Percentiles rank a stretch among this genome's conserved stretches.
These are phyloP conservation scores for Diaporthe sp. DNA, from an alignment of 2,329 filamentous ascomycete species.

Conservation along the genomic window DNA sequence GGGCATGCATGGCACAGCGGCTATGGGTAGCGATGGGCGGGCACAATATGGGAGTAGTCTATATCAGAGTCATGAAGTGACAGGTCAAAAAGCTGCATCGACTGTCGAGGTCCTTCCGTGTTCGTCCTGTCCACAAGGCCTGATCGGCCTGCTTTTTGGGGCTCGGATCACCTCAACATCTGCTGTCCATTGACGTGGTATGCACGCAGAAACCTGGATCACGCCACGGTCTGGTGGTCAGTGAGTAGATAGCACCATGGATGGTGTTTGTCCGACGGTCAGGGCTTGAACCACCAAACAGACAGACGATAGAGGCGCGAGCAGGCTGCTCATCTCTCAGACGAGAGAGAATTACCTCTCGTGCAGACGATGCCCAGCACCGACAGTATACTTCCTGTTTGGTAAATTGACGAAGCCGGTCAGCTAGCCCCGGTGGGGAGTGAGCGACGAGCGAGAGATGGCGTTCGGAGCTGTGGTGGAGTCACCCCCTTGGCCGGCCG, in stretches of 20 bases:
- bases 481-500: neutral
- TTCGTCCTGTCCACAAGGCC: neutral
- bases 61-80: constrained; percentile 20
- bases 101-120: neutral
- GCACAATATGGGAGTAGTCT: neutral
- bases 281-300: neutral
- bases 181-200: constrained; percentile 8
- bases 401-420: neutral
- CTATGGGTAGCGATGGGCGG: neutral
- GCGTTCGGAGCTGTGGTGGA: neutral
- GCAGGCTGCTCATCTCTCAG: neutral
- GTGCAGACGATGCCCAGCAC: neutral
- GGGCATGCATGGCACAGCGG: neutral
- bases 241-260: neutral
- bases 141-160: neutral
- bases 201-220: neutral
- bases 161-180: constrained; percentile 22
- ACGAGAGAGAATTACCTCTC: neutral
- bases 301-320: neutral
- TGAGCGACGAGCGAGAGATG: neutral
- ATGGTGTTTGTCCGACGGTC: neutral
- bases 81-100: constrained; percentile 16
- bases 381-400: no score
- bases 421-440: constrained; percentile 1
- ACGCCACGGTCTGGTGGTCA: constrained; percentile 23